Percentiles rank a stretch among this genome's conserved stretches.
Evolutionary conservation across 345 rosid genomes (phyloP).

Genomic region (Corchorus olitorius): DNA sequence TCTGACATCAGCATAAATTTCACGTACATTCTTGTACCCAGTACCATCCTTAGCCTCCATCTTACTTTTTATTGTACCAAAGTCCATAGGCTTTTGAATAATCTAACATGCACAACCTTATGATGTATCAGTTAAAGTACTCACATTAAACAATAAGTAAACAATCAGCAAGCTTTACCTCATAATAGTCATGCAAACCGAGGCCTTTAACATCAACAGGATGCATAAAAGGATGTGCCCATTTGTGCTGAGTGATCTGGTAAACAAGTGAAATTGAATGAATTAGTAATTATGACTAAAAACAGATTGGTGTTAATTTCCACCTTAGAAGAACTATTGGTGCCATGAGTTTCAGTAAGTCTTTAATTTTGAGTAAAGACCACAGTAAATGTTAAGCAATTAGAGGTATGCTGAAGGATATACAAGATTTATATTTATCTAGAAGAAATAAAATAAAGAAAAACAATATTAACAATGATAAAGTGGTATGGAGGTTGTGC

Average conservation of each 20-base stretch:
- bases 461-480: background rate
- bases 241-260: constrained; percentile 70
- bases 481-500: background rate
- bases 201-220: constrained; percentile 83
- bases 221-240: constrained; percentile 77
- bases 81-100: constrained; percentile 86
- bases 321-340: background rate
- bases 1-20: constrained; percentile 85
- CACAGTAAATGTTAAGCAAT: background rate
- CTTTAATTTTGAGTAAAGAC: background rate
- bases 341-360: background rate
- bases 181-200: constrained; percentile 68
- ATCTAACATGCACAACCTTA: constrained; percentile 42
- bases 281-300: background rate
- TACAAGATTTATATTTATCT: background rate
- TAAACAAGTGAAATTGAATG: constrained; percentile 13
- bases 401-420: background rate
- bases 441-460: background rate
- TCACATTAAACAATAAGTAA: background rate
- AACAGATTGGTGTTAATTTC: background rate
- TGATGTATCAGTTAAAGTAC: constrained; percentile 16
- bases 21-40: constrained; percentile 73
- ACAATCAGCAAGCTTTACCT: constrained; percentile 41
- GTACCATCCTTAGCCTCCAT: constrained; percentile 62
- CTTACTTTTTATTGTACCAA: constrained; percentile 63